phyloP scores from a whole-genome alignment of 805 yeast genomes.

The Teunomyces atbi region DNA sequence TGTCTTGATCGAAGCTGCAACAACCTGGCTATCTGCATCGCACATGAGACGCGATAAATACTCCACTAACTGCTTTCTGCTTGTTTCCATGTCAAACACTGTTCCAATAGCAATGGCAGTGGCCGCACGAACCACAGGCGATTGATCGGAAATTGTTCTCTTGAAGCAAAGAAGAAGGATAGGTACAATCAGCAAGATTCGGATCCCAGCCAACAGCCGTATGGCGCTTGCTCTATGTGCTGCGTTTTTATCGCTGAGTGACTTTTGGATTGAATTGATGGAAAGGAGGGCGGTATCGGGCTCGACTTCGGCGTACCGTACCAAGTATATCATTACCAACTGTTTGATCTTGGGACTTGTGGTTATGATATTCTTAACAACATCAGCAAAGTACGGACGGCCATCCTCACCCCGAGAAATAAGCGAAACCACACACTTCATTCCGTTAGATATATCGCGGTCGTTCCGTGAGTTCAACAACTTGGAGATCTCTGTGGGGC shows the following conservation, averaged over 20 bases:
- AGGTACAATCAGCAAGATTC: conserved; percentile 77
- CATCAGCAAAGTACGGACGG: conserved; percentile 68
- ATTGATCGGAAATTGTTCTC: conserved; percentile 64
- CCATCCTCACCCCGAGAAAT: conserved; percentile 42
- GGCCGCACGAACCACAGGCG: conserved; percentile 76
- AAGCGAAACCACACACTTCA: conserved; percentile 41
- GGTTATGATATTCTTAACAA: conserved; percentile 82
- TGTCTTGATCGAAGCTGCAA: conserved; percentile 64
- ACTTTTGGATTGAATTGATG: conserved; percentile 87
- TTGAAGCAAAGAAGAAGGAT: conserved; percentile 72
- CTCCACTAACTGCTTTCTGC: conserved; percentile 48
- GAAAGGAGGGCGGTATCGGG: conserved; percentile 89
- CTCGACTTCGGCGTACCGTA: conserved; percentile 74
- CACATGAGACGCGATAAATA: conserved; percentile 52
- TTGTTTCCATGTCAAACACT: conserved; percentile 35
- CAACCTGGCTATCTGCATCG: conserved; percentile 67
- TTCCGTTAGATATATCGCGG: conserved; percentile 45
- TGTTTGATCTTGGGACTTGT: conserved; percentile 58
- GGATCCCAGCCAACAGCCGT: conserved; percentile 77
- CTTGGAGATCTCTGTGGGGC: conserved; percentile 64
- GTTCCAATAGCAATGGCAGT: conserved; percentile 75
- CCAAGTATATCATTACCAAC: conserved; percentile 72
- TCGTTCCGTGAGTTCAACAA: conserved; percentile 68
- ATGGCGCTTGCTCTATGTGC: conserved; percentile 69
- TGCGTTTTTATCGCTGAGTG: conserved; percentile 68